A percentile compares a stretch with the other conserved stretches of the same genome.
Evolutionary conservation across 176 grass and related monocot genomes (phyloP).

Genomic region (Oropetium thomaeum): DNA sequence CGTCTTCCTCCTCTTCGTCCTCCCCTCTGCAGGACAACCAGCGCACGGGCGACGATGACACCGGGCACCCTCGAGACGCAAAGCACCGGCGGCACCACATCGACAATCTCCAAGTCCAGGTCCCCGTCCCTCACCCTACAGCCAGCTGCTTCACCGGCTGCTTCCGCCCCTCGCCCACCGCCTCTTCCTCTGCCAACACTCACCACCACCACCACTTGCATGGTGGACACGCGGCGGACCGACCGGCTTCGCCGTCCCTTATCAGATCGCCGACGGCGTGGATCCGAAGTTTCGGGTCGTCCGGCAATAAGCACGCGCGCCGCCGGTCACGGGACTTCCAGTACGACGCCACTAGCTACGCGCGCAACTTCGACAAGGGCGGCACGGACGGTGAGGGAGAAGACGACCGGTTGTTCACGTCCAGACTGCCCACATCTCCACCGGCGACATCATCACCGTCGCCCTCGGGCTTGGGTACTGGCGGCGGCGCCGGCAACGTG

Average conservation of each 20-base stretch:
- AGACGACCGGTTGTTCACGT: constrained; percentile 33
- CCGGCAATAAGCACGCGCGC: constrained; percentile 6
- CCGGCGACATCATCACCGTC: not conserved
- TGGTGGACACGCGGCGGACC: not conserved
- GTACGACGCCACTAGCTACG: constrained; percentile 57
- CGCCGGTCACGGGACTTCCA: constrained; percentile 35
- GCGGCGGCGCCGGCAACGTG: not conserved
- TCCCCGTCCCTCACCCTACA: not conserved
- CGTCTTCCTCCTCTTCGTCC: not conserved
- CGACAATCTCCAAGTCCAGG: constrained; percentile 9
- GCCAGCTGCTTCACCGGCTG: not conserved
- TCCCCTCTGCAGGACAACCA: not conserved
- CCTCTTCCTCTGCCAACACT: not conserved
- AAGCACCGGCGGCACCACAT: not conserved
- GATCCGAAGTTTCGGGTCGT: constrained; percentile 40
- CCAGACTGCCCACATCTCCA: constrained; percentile 48
- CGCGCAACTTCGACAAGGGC: constrained; percentile 55
- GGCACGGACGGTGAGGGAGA: not conserved
- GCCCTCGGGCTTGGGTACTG: not conserved
- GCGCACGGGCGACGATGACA: not conserved
- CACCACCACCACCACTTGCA: not conserved
- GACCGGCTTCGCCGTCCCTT: constrained; percentile 21
- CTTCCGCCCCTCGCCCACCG: constrained; percentile 10
- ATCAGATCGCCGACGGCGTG: constrained; percentile 48
- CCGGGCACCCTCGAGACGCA: not conserved